Base-by-base conservation (phyloP, 176 grass and related monocot species). In the Hyparrhenia diplandra region DNA sequence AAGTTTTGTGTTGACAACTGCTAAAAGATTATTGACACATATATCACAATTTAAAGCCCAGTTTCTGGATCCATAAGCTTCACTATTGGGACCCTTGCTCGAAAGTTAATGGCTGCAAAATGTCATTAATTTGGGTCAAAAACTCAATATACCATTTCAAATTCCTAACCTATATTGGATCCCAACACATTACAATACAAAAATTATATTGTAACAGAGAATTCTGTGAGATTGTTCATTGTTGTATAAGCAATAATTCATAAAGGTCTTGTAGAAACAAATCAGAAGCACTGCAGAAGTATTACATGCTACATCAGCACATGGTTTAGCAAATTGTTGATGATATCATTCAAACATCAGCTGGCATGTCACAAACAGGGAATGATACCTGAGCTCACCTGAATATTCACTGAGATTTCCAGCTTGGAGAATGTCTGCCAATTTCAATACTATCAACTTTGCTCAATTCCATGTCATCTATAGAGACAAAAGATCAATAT, bases 1-100 rank as follows among this genome's bases (percentile, higher is more conserved):
- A 57, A 98, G 92, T 87, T 95, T 98, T 29, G 96, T 98, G 79
- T 98, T 98, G 81, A 95, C 96, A 89, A 98, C 92, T 64, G 96
- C 96, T 80, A 98, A 86, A 81, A 95, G 86, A 83, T 98, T 98
- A 84, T 98, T 98, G 55, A 98, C 85, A 31, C 96, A 98, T 88
- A 98, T 93, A 79, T 98, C 96, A 76, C 96, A 98, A 98, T n/a
- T 46, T 95, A n/a, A 80, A 98, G 84, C 45, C 90, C 96, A 14
- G 96, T 98, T 76, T 72, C 87, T 1, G 85, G 96, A 91, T 98
- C 92, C 96, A 95, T 98, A 84, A 98, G 76, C 88, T 98, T 98
- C 80, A 98, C 96, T 81, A 98, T 98, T 35, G 96, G 96, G 67
- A 98, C 96, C 79, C 96, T 98, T 76, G 96, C 96, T 80, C 82